Conservation (phyloP, 129 eudicot species). For the Solidago caesia region DNA sequence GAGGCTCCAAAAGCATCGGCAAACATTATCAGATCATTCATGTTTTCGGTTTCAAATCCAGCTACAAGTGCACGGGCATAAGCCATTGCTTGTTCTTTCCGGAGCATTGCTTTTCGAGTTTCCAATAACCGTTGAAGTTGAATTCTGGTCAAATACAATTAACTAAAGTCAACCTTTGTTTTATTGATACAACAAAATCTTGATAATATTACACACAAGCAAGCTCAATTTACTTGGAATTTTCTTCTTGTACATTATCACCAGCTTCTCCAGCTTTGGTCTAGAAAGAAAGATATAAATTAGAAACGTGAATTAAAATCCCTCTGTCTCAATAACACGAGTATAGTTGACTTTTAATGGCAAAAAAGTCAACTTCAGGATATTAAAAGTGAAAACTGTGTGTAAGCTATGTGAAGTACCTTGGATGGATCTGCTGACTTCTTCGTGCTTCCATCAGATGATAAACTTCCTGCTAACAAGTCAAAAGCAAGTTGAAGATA, state of each 20-base stretch:
- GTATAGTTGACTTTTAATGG: slow-evolving; percentile 23
- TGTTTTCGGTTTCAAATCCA: slow-evolving; percentile 76
- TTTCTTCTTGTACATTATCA: slow-evolving; percentile 59
- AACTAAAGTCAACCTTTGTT: slow-evolving; percentile 31
- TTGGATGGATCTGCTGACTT: slow-evolving; percentile 51
- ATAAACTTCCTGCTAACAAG: slow-evolving; percentile 41
- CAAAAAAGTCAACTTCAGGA: slow-evolving; percentile 22
- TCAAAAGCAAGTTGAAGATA: slow-evolving; percentile 10
- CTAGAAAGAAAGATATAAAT: slow-evolving; percentile 35
- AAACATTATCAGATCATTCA: slow-evolving; percentile 69
- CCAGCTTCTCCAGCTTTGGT: slow-evolving; percentile 42
- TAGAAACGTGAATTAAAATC: slow-evolving; percentile 7
- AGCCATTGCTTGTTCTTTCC: slow-evolving; percentile 98
- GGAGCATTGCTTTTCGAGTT: slow-evolving; percentile 82
- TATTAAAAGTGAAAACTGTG: neutral
- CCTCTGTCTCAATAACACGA: neutral
- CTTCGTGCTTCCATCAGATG: slow-evolving; percentile 58
- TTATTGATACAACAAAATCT: neutral
- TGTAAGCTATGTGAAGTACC: slow-evolving; percentile 44
- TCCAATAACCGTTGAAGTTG: slow-evolving; percentile 85
- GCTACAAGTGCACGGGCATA: slow-evolving; percentile 96
- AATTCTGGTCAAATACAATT: slow-evolving; percentile 44
- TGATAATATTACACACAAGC: slow-evolving; percentile 16
- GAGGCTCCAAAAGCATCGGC: slow-evolving; percentile 86
- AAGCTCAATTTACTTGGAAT: slow-evolving; percentile 62